Evolutionary conservation across 192 early-diverging fungal genomes (phyloP).

Genomic region (Umbelopsis isabellina): DNA sequence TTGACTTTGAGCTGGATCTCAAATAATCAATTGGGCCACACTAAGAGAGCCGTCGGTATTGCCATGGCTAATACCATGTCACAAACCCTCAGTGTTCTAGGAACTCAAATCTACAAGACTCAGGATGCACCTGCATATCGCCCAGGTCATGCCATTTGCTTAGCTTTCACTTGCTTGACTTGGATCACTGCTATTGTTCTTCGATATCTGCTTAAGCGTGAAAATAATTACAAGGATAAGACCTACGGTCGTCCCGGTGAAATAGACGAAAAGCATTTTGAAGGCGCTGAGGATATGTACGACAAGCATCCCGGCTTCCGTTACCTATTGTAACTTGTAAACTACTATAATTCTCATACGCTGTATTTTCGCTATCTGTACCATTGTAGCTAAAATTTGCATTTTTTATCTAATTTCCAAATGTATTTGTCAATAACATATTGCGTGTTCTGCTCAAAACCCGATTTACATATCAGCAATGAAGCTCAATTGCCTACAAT

Average conservation of each 20-base stretch:
- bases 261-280: background rate
- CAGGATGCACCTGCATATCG: slow-evolving; percentile 54
- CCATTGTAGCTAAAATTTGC: no score
- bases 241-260: slow-evolving; percentile 26
- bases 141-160: slow-evolving; percentile 46
- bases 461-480: no score
- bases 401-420: no score
- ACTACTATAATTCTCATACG: no score
- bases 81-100: slow-evolving; percentile 52
- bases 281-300: slow-evolving; percentile 21
- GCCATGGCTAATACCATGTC: slow-evolving; percentile 56
- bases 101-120: slow-evolving; percentile 63
- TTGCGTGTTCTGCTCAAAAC: no score
- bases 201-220: slow-evolving; percentile 31
- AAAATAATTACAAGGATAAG: slow-evolving; percentile 35
- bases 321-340: slow-evolving; percentile 9
- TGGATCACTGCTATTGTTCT: slow-evolving; percentile 27
- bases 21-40: slow-evolving; percentile 60
- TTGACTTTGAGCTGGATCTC: slow-evolving; percentile 55
- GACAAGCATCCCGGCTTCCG: slow-evolving; percentile 27
- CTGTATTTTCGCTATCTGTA: no score
- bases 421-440: no score
- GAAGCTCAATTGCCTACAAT: no score
- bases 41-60: slow-evolving; percentile 60
- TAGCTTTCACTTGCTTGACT: slow-evolving; percentile 24